Conservation (phyloP, 805 yeast genomes). For the Spathaspora gorwiae region DNA sequence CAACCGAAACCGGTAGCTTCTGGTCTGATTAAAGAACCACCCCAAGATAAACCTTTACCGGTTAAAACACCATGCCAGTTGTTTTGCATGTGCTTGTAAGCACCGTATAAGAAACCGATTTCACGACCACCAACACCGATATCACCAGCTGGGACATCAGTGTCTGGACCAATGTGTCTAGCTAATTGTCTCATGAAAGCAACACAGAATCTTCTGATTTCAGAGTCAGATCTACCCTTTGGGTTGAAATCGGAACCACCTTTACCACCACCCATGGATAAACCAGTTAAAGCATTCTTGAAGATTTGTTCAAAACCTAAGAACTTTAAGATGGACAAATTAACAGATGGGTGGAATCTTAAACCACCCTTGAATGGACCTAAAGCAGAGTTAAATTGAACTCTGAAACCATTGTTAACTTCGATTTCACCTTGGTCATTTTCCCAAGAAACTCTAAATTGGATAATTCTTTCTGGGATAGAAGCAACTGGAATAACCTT, state of each 20-base stretch:
- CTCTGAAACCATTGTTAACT: conserved; percentile 97
- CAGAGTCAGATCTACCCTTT: conserved; percentile 87
- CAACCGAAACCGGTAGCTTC: conserved; percentile 99
- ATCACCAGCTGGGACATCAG: conserved; percentile 99
- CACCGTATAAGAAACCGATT: conserved; percentile 93
- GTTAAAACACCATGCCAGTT: conserved; percentile 95
- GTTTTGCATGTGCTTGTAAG: conserved; percentile 88
- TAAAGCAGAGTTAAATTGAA: conserved; percentile 95
- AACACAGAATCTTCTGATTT: conserved; percentile 94
- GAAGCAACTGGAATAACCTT: conserved; percentile 86
- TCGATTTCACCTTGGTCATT: conserved; percentile 87
- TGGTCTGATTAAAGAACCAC: conserved; percentile 98
- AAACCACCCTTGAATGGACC: conserved; percentile 99
- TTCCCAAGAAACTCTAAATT: conserved; percentile 98
- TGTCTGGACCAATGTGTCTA: conserved; percentile 94
- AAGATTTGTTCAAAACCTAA: conserved; percentile 97
- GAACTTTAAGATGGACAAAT: conserved; percentile 90
- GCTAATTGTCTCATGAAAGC: conserved; percentile 94
- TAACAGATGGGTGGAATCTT: conserved; percentile 96
- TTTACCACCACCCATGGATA: conserved; percentile 98
- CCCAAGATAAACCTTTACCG: conserved; percentile 98
- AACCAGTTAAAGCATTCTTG: conserved; percentile 96
- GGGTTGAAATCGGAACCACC: conserved; percentile 99
- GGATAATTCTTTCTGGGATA: conserved; percentile 92
- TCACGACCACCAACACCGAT: conserved; percentile 98